Percentiles rank a stretch among this genome's conserved stretches.
phyloP scores from a whole-genome alignment of 805 yeast genomes.

The Hanseniaspora taiwanica region DNA sequence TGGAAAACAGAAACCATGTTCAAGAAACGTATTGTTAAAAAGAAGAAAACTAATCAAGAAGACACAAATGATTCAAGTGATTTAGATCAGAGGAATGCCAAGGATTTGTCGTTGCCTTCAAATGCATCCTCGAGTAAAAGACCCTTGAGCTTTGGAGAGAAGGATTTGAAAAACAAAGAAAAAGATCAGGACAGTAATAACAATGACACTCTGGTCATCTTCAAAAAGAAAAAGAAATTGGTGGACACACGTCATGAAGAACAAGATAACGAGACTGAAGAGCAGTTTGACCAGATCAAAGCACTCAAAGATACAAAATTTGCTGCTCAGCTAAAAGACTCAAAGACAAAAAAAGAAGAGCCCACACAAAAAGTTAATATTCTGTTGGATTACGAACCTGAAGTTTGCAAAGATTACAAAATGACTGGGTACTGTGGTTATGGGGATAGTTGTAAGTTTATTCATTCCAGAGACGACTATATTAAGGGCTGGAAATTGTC shows the following conservation, averaged over 20 bases:
- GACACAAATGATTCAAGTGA: no score
- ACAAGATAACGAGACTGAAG: conserved; percentile 1
- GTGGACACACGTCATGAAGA: no score
- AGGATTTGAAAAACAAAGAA: no score
- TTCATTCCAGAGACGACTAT: conserved; percentile 82
- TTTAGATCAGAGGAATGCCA: no score
- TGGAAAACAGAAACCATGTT: conserved; percentile 1
- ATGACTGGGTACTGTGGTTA: conserved; percentile 93
- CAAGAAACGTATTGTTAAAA: conserved; percentile 3
- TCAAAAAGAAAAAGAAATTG: no score
- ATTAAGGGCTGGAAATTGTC: conserved; percentile 53
- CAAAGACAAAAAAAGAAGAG: not conserved
- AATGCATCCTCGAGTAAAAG: no score
- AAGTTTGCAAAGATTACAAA: conserved; percentile 82
- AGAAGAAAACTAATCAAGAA: no score
- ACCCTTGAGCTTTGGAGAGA: no score
- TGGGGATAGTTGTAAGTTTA: conserved; percentile 92
- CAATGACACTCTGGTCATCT: no score
- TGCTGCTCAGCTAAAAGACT: not conserved
- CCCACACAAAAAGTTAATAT: conserved; percentile 29
- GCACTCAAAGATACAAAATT: not conserved
- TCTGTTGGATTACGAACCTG: conserved; percentile 77
- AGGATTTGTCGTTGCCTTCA: no score
- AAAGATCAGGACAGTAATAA: no score
- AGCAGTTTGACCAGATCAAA: not conserved